Percentiles rank a stretch among this genome's conserved stretches.
phyloP scores from a whole-genome alignment of 768 basidiomycete species.

The Phaeotremella fagi region DNA sequence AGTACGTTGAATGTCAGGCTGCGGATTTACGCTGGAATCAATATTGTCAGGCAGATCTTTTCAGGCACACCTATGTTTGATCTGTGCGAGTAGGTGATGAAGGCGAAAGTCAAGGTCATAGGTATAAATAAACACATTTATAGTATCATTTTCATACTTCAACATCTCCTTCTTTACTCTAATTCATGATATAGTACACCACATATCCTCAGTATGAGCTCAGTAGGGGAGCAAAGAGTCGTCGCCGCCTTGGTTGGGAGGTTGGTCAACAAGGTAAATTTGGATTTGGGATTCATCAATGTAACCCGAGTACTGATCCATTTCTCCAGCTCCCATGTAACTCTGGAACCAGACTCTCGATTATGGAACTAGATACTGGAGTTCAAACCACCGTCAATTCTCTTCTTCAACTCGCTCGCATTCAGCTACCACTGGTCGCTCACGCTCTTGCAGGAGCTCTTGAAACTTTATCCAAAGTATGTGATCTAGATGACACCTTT shows the following conservation, averaged over 20 bases:
- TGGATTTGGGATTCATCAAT: background rate
- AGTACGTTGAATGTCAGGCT: too few relatives aligned
- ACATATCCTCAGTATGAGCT: too few relatives aligned
- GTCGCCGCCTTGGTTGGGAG: conserved; percentile 73
- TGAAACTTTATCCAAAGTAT: conserved; percentile 71
- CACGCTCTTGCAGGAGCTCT: conserved; percentile 71
- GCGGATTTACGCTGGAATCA: too few relatives aligned
- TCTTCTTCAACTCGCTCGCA: conserved; percentile 70
- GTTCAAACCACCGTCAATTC: conserved; percentile 72
- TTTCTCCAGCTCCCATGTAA: conserved; percentile 68
- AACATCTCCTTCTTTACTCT: too few relatives aligned
- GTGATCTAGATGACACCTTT: conserved; percentile 5
- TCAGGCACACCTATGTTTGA: too few relatives aligned
- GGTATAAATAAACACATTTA: too few relatives aligned
- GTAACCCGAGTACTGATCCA: background rate
- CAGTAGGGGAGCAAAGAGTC: conserved; percentile 62
- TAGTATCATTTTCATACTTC: too few relatives aligned
- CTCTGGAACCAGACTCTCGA: conserved; percentile 68
- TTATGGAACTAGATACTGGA: conserved; percentile 69
- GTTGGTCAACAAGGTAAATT: conserved; percentile 69
- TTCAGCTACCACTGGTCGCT: conserved; percentile 73
- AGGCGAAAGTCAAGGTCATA: too few relatives aligned
- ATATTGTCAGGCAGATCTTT: too few relatives aligned
- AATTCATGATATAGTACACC: too few relatives aligned
- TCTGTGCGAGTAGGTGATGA: too few relatives aligned